These are phyloP conservation scores for Sporothrix sp. DNA, from an alignment of 2,329 filamentous ascomycete species.

Conservation along the genomic window DNA sequence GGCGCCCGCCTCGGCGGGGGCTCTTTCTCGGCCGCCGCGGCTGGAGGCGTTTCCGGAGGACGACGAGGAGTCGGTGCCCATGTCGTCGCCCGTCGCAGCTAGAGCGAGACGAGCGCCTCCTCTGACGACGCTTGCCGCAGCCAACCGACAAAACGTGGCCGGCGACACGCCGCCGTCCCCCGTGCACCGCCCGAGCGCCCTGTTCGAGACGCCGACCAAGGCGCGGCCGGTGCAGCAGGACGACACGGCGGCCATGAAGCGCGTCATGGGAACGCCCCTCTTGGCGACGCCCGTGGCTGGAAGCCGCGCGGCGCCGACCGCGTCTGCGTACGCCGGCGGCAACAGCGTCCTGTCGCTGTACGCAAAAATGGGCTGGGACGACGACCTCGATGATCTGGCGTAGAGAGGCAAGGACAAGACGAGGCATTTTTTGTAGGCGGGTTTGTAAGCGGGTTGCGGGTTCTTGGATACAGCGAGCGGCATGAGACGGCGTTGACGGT, in stretches of 20 bases:
- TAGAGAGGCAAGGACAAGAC: constrained; percentile 11
- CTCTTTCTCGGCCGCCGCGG: not conserved
- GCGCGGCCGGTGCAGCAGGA: constrained; percentile 5
- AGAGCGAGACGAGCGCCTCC: too few species aligned
- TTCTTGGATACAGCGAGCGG: too few species aligned
- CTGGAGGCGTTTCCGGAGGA: constrained; percentile 3
- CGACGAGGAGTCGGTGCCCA: constrained; percentile 2
- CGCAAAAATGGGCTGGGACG: constrained; percentile 48
- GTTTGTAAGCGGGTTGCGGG: too few species aligned
- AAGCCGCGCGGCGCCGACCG: constrained; percentile 1
- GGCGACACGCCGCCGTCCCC: too few species aligned
- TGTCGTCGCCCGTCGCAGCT: constrained; percentile 1
- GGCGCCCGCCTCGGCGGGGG: not conserved
- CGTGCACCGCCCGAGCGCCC: too few species aligned
- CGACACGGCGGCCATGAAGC: not conserved
- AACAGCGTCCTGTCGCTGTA: constrained; percentile 36
- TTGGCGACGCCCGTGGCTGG: not conserved
- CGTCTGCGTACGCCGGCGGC: constrained; percentile 21
- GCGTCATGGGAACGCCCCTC: not conserved
- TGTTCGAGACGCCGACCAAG: constrained; percentile 24
- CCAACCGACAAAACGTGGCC: too few species aligned
- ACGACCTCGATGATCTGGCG: constrained; percentile 33
- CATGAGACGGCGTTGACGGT: too few species aligned
- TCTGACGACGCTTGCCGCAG: too few species aligned
- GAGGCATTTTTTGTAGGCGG: too few species aligned